These are phyloP conservation scores for Xylariomycetidae sp. DNA, from an alignment of 2,329 filamentous ascomycete genomes.

Conservation along the genomic window DNA sequence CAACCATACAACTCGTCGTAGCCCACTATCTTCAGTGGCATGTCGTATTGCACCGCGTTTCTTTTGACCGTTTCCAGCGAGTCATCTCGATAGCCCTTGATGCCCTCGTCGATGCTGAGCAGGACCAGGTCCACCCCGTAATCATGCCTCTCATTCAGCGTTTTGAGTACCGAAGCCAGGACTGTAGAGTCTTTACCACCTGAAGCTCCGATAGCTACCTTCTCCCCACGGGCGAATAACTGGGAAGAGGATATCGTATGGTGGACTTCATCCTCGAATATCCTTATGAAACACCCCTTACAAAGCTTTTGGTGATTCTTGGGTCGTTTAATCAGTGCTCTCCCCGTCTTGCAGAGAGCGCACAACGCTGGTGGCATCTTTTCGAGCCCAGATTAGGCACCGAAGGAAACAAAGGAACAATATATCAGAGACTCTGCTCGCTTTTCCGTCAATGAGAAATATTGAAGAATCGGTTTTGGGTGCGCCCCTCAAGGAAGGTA, in stretches of 20 bases:
- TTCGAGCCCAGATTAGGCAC: background rate
- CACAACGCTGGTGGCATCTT: constrained; percentile 75
- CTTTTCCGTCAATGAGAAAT: too few species aligned
- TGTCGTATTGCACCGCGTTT: constrained; percentile 84
- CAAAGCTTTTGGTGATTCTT: constrained; percentile 95
- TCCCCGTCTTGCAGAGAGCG: constrained; percentile 67
- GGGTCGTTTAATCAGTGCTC: constrained; percentile 86
- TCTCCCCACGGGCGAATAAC: constrained; percentile 81
- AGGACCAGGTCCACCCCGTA: constrained; percentile 84
- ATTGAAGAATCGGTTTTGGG: too few species aligned
- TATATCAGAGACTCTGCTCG: too few species aligned
- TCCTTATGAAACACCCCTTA: constrained; percentile 76
- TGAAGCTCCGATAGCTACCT: constrained; percentile 89
- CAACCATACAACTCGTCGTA: constrained; percentile 95
- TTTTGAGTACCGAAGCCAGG: constrained; percentile 89
- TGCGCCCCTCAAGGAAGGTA: too few species aligned
- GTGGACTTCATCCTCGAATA: constrained; percentile 92
- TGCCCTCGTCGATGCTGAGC: constrained; percentile 93
- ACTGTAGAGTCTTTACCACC: constrained; percentile 98
- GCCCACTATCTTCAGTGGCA: constrained; percentile 87
- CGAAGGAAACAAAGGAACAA: background rate
- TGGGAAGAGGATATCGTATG: constrained; percentile 78
- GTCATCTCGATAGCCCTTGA: constrained; percentile 94
- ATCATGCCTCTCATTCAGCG: constrained; percentile 81
- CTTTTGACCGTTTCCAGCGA: constrained; percentile 94